These are phyloP conservation scores for Prototheca wickerhamii DNA, from an alignment of 163 green algal species.

Conservation along the genomic window DNA sequence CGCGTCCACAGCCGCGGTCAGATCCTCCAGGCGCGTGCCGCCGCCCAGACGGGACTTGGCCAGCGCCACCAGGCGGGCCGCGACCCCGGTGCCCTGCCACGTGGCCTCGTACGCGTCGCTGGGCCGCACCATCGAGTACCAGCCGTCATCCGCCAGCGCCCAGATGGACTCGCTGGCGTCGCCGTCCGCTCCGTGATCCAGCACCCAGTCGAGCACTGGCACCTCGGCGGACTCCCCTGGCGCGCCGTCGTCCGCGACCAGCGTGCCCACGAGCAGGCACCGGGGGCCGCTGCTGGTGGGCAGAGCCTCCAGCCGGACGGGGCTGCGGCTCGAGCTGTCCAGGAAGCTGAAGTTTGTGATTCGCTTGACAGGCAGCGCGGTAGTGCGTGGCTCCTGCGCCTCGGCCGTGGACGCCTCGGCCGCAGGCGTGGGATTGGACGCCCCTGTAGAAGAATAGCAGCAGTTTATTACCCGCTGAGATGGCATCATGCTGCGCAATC, in stretches of 20 bases:
- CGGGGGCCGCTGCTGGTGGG: neutral
- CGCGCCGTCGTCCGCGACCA: neutral
- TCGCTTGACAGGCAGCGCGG: no score
- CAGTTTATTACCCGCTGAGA: no score
- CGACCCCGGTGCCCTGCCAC: constrained; percentile 17
- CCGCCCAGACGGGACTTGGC: neutral
- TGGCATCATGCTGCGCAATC: no score
- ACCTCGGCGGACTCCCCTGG: neutral
- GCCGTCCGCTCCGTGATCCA: constrained; percentile 31
- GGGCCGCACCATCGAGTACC: constrained; percentile 40
- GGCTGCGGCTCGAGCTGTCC: no score
- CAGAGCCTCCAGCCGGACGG: no score
- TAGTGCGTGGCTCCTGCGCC: no score
- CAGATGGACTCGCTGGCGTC: constrained; percentile 25
- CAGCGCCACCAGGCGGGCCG: constrained; percentile 3
- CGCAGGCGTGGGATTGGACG: no score
- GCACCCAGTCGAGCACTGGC: constrained; percentile 44
- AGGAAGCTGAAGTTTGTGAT: no score
- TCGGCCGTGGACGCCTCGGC: no score
- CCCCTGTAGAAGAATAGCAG: no score
- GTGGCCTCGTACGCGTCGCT: constrained; percentile 22
- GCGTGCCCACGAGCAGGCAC: no score
- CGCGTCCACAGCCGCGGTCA: constrained; percentile 1
- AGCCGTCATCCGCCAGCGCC: constrained; percentile 32
- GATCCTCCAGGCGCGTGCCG: neutral